Evolutionary conservation across 2,329 filamentous ascomycete species (phyloP).

Genomic region (Colletotrichum sp.): DNA sequence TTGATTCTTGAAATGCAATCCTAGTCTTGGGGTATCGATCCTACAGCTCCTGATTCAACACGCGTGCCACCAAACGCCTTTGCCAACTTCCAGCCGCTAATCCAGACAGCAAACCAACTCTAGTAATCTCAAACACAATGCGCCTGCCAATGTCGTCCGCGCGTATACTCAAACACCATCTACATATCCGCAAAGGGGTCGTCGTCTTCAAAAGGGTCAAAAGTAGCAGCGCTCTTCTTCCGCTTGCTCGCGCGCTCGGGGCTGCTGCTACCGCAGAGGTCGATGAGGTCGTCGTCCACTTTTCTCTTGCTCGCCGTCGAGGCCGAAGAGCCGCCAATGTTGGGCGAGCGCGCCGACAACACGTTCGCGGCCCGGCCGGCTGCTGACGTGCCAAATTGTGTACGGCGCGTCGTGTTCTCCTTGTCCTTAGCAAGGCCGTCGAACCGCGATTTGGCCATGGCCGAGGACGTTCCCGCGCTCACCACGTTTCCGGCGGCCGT

Average conservation of each 20-base stretch:
- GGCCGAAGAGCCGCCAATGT: neutral
- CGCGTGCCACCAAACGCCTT: neutral
- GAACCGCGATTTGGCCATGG: neutral
- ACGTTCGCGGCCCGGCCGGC: neutral
- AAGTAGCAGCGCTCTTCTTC: neutral
- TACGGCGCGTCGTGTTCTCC: neutral
- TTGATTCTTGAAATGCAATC: neutral
- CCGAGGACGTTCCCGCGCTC: neutral
- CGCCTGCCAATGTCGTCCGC: neutral
- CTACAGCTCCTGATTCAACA: neutral
- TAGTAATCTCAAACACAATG: neutral
- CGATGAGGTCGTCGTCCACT: constrained; percentile 6
- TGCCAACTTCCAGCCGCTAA: neutral
- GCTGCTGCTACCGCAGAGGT: neutral
- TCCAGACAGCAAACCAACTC: neutral
- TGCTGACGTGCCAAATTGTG: neutral
- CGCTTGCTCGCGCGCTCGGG: neutral
- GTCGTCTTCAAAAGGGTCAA: constrained; percentile 6
- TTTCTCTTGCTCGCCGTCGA: neutral
- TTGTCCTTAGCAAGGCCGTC: neutral
- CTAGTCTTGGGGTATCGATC: neutral
- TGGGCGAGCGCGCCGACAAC: neutral
- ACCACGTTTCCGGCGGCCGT: neutral
- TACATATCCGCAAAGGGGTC: constrained; percentile 14
- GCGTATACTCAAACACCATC: neutral